Base-by-base conservation (phyloP, 495 filamentous ascomycete species). In the Daldinia loculata region DNA sequence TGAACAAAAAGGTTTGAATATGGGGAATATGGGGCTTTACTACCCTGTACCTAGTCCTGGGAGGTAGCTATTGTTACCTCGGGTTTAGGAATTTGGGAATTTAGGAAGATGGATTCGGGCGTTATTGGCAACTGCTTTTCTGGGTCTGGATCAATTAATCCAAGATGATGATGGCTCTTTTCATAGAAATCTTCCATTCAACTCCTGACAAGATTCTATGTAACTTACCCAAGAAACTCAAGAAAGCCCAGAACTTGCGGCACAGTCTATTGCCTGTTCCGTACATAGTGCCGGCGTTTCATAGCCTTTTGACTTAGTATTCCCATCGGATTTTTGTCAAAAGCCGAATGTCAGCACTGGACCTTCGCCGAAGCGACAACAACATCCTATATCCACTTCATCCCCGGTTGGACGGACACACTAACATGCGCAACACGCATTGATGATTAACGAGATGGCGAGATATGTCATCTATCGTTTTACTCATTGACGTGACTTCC, bases 161-260 rank as follows among this genome's bases (percentile, higher is more conserved):
- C 19, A 34, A 57, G 30, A 57, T 30, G 24, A 53, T 19, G 30
- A 57, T 53, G 50, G 27, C 17, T 57, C 34, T 57, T 38, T 34
- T 57, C 55, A 39, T 24, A 57, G 55, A 39, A 26, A 6, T 19
- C n/a, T 24, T 38, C 55, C 32, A 39, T 57, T 39, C 9, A 24
- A 30, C 55, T 57, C 55, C 55, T 57, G 55, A 57, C 55, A 26
- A 57, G 55, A 57, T 57, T 57, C 55, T 14, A n/a, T n/a, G n/a
- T n/a, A 19, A 38, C 32, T 39, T 29, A 29, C 51, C 51, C 24
- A 55, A 55, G 51, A 55, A 30, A 45, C 17, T 19, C n/a, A 9
- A 6, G 19, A 22, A 30, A n/a, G 26, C 24, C 24, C 9, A 30
- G 50, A 24, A 30, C 50, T 30, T 53, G 55, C 55, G 55, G 32